Base-by-base conservation (phyloP, 2,329 filamentous ascomycete species). In the Clarireedia hainanense region DNA sequence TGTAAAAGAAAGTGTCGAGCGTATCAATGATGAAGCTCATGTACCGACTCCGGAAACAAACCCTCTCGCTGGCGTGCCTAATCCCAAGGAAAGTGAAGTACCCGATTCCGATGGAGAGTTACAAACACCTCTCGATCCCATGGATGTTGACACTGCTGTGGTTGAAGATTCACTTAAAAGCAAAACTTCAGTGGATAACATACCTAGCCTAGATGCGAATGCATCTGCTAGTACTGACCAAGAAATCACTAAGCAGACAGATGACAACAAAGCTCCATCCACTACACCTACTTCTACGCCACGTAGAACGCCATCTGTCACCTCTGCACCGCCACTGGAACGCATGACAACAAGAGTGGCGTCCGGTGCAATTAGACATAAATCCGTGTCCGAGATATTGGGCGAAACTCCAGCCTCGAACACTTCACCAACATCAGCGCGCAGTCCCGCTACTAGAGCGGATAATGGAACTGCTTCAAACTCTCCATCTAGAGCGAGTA, bases 301-400 rank as follows among this genome's bases (percentile, higher is more conserved):
- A 40, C 62, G 64, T 7, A 58, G 58, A 40, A 61, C 64, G n/a
- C 50, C 65, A 20, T 55, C 71, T 30, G 55, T 58, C 15, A 55
- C 71, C 30, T 6, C 47, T 9, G 39, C 27, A 37, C 65, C 74
- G 27, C 67, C 71, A 45, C 64, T 71, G 4, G 78, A 79, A 62
- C 77, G 84, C 30, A 86, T 86, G 73, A 85, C 83, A 10, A 89
- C 85, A 1, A 74, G 85, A 62, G 83, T 88, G 23, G 83, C 84
- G 3, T 88, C 86, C 9, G 86, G 85, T 43, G 81, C 84, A 2
- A 82, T 89, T 63, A 77, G 81, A 58, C 82, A 86, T 52, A 89
- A 88, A 65, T 88, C 85, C 5, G 84, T 88, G 4, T 85, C 82
- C 17, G 86, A 89, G 68, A 87, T 89, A 43, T 74, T 89, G 5